Percentiles rank a stretch among this genome's conserved stretches.
These are phyloP conservation scores for Neurospora sp. DNA, from an alignment of 495 filamentous ascomycete species.

Conservation along the genomic window DNA sequence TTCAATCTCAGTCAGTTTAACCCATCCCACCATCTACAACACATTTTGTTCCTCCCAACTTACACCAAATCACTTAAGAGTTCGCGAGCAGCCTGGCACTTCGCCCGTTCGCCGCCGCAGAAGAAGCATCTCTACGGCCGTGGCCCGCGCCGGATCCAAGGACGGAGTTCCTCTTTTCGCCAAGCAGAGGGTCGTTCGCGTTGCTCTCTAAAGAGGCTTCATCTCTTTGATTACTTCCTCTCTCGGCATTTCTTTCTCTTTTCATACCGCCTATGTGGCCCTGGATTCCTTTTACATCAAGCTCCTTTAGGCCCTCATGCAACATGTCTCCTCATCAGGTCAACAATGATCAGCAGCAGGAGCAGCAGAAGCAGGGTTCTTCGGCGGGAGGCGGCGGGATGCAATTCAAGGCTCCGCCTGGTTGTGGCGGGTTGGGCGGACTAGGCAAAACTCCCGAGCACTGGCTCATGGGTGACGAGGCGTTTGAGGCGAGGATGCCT, in stretches of 20 bases:
- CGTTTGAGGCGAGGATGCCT: constrained; percentile 34
- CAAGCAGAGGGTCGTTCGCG: constrained; percentile 22
- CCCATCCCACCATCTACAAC: neutral
- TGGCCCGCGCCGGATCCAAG: constrained; percentile 14
- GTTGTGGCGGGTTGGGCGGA: neutral
- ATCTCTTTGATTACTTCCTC: neutral
- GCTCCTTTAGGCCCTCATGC: neutral
- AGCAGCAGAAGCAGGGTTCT: neutral
- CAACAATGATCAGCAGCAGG: neutral
- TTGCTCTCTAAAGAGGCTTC: neutral
- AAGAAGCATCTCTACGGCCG: constrained; percentile 16
- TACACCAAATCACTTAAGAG: constrained; percentile 9
- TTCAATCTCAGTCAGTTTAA: constrained; percentile 24
- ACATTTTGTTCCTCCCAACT: neutral
- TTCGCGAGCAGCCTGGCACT: constrained; percentile 12
- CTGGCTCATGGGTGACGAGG: constrained; percentile 31
- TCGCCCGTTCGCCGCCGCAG: constrained; percentile 13
- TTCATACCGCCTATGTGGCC: neutral
- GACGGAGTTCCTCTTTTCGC: constrained; percentile 19
- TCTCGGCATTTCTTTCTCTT: neutral
- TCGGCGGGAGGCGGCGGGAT: neutral
- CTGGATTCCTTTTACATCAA: neutral
- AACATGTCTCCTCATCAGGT: constrained; percentile 18
- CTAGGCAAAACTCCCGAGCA: constrained; percentile 2
- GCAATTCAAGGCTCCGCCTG: neutral